Conservation (phyloP, 129 eudicot species). For the Ambrosia artemisiifolia region DNA sequence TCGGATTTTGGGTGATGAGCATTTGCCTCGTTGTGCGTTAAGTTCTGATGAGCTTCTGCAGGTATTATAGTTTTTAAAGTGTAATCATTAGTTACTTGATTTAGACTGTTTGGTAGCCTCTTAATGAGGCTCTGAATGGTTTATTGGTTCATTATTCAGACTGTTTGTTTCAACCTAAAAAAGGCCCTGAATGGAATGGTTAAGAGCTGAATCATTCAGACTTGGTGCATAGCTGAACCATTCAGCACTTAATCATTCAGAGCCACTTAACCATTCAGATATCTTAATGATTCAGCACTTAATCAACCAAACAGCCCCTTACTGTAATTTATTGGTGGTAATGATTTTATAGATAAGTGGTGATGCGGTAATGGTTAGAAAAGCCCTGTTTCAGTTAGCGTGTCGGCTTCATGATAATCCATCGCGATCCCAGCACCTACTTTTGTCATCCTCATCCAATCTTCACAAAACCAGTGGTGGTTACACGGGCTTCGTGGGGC, state of each 20-base stretch:
- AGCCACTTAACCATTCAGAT: too few species aligned
- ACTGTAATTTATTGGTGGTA: not conserved
- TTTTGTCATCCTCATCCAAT: constrained; percentile 55
- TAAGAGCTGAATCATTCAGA: too few species aligned
- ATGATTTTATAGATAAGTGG: constrained; percentile 57
- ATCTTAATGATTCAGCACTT: too few species aligned
- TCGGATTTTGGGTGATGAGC: constrained; percentile 59
- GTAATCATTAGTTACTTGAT: not conserved
- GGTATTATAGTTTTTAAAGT: constrained; percentile 35
- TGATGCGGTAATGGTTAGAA: constrained; percentile 56
- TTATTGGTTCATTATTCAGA: too few species aligned
- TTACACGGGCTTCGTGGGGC: constrained; percentile 35
- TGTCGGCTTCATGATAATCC: constrained; percentile 84
- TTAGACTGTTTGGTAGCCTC: too few species aligned
- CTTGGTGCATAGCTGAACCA: too few species aligned
- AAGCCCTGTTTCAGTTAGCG: constrained; percentile 71
- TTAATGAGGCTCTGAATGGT: too few species aligned
- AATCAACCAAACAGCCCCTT: too few species aligned
- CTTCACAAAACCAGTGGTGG: constrained; percentile 50
- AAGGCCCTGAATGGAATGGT: too few species aligned
- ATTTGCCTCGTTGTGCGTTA: constrained; percentile 82
- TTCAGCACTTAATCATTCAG: too few species aligned
- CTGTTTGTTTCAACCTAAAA: too few species aligned
- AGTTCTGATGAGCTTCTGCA: constrained; percentile 83
- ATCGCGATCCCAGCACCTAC: constrained; percentile 69